phyloP scores from a whole-genome alignment of 2,329 filamentous ascomycete species.

The Lecanosticta acicola region DNA sequence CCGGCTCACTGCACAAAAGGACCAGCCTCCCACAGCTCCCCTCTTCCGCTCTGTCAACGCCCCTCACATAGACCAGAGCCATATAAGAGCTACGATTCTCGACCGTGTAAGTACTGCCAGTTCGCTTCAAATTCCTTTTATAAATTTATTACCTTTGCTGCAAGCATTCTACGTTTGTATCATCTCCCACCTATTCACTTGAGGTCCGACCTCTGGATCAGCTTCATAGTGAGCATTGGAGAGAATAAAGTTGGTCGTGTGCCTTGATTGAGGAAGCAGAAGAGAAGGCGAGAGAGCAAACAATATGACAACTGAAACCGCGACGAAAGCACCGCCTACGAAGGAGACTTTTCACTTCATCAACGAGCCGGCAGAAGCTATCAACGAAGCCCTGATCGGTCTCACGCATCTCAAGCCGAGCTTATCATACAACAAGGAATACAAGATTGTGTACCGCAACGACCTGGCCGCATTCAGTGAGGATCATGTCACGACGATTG shows the following conservation, averaged over 20 bases:
- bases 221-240: background rate
- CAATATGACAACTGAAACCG: constrained; percentile 24
- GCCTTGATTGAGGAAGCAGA: background rate
- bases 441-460: constrained; percentile 35
- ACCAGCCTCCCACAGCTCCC: background rate
- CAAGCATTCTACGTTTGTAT: too few species aligned
- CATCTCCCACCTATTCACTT: too few species aligned
- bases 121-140: too few species aligned
- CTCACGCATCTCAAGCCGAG: constrained; percentile 32
- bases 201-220: background rate
- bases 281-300: background rate
- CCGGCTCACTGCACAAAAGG: background rate
- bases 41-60: constrained; percentile 3
- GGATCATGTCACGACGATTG: constrained; percentile 33
- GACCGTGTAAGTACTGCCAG: background rate
- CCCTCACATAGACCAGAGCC: constrained; percentile 8
- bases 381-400: constrained; percentile 34
- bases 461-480: constrained; percentile 30
- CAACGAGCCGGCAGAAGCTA: constrained; percentile 32
- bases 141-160: too few species aligned
- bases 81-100: constrained; percentile 3
- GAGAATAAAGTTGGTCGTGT: background rate
- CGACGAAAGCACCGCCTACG: constrained; percentile 15
- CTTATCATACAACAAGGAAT: constrained; percentile 31
- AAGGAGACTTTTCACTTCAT: constrained; percentile 37